A percentile compares a stretch with the other conserved stretches of the same genome.
Evolutionary conservation across 2,329 filamentous ascomycete genomes (phyloP).

Genomic region (Aspergillaceae sp.): DNA sequence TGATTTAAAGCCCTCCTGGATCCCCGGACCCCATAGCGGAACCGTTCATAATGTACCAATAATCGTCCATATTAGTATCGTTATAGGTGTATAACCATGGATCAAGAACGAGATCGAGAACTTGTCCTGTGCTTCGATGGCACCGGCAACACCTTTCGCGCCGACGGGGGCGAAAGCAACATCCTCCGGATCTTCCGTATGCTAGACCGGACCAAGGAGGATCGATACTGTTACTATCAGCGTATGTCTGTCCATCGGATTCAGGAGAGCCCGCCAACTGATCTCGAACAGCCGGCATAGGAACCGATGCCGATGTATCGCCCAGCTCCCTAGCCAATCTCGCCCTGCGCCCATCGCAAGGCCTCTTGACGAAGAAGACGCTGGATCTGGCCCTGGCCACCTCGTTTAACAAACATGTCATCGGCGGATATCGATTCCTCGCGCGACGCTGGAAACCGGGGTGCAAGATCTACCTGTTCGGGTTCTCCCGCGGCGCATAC

Average conservation of each 20-base stretch:
- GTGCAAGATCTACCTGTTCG: conserved; percentile 15
- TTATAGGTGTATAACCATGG: background rate
- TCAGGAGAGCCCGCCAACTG: no score
- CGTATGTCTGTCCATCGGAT: conserved; percentile 5
- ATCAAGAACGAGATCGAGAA: background rate
- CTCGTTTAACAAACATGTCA: conserved; percentile 14
- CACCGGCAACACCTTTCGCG: conserved; percentile 33
- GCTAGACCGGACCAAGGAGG: conserved; percentile 23
- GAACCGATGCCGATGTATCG: conserved; percentile 10
- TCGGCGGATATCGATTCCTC: conserved; percentile 14
- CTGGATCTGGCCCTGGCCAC: conserved; percentile 9
- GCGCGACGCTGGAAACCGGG: conserved; percentile 10
- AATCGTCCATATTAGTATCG: background rate
- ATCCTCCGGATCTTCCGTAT: conserved; percentile 36
- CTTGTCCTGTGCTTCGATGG: conserved; percentile 34
- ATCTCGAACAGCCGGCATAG: conserved; percentile 10
- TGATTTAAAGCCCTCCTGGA: no score
- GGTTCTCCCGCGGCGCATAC: conserved; percentile 18
- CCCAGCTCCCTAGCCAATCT: conserved; percentile 5
- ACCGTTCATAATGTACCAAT: no score
- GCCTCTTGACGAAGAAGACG: conserved; percentile 4
- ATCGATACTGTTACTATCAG: conserved; percentile 15
- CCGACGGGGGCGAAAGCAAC: conserved; percentile 34
- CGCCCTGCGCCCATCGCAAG: conserved; percentile 6
- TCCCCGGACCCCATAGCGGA: no score